Conservation (phyloP, 805 yeast species). For the Candida vaughaniae region DNA sequence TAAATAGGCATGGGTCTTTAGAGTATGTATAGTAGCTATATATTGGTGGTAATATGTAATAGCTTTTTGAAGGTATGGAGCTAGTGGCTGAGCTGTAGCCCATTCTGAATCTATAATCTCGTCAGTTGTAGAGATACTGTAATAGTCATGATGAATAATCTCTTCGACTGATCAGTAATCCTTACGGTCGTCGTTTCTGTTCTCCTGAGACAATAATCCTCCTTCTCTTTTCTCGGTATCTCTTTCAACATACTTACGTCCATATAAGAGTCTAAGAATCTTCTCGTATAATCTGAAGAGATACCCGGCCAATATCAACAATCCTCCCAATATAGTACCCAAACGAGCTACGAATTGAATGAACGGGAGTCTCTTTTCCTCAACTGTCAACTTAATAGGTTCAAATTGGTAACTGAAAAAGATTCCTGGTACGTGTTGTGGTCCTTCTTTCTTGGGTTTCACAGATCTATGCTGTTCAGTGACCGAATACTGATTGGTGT, state of each 20-base stretch:
- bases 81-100: too few species aligned
- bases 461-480: conserved; percentile 46
- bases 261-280: conserved; percentile 50
- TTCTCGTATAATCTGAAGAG: conserved; percentile 56
- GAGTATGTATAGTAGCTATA: not conserved
- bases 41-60: not conserved
- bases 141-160: too few species aligned
- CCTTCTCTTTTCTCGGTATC: conserved; percentile 41
- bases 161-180: too few species aligned
- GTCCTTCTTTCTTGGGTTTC: conserved; percentile 16
- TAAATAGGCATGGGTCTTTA: too few species aligned
- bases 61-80: too few species aligned
- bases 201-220: conserved; percentile 2
- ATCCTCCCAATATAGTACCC: conserved; percentile 81
- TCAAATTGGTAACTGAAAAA: conserved; percentile 86
- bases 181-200: too few species aligned
- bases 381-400: conserved; percentile 68
- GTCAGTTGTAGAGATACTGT: too few species aligned
- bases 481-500: conserved; percentile 84
- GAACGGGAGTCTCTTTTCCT: conserved; percentile 74
- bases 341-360: conserved; percentile 73
- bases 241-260: conserved; percentile 52
- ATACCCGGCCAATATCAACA: conserved; percentile 70
- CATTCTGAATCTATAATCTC: too few species aligned
- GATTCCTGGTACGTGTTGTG: conserved; percentile 65